These are phyloP conservation scores for Trametopsis cervina DNA, from an alignment of 768 basidiomycete genomes.

Conservation along the genomic window DNA sequence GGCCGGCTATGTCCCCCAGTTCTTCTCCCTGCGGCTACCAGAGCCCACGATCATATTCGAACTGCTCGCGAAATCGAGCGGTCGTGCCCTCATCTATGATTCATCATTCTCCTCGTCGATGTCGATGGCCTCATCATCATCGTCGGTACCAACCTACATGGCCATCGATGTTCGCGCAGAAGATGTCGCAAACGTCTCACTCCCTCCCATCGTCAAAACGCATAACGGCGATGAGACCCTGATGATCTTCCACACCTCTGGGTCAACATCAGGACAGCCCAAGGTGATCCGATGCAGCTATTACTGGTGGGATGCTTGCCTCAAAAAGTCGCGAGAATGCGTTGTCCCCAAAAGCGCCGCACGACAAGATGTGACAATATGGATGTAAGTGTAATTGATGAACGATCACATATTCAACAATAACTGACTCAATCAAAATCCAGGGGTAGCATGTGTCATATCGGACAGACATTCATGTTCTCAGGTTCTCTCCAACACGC, in stretches of 20 bases:
- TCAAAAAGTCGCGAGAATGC: slow-evolving; percentile 49
- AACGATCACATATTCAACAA: slow-evolving; percentile 8
- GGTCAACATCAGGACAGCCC: slow-evolving; percentile 76
- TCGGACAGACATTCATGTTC: slow-evolving; percentile 63
- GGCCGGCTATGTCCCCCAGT: slow-evolving; percentile 71
- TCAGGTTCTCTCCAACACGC: slow-evolving; percentile 21
- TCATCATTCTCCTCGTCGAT: slow-evolving; percentile 17
- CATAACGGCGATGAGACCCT: slow-evolving; percentile 36
- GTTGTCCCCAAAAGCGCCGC: slow-evolving; percentile 35
- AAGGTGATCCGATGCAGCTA: slow-evolving; percentile 71
- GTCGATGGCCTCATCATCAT: slow-evolving; percentile 26
- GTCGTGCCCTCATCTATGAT: slow-evolving; percentile 60
- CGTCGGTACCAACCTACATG: slow-evolving; percentile 42
- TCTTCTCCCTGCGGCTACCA: slow-evolving; percentile 73
- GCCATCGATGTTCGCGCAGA: slow-evolving; percentile 36
- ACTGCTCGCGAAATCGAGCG: slow-evolving; percentile 53
- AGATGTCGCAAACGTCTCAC: slow-evolving; percentile 27
- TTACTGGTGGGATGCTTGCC: slow-evolving; percentile 57
- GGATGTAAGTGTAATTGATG: slow-evolving; percentile 57
- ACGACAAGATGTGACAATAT: slow-evolving; percentile 61
- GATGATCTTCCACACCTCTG: slow-evolving; percentile 76
- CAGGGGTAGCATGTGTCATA: slow-evolving; percentile 84
- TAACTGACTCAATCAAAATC: slow-evolving; percentile 5
- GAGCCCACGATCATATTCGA: slow-evolving; percentile 67
- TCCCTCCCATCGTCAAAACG: slow-evolving; percentile 39